Evolutionary conservation across 371 early-diverging fungal genomes (phyloP).

Genomic region (Mortierella sp.): DNA sequence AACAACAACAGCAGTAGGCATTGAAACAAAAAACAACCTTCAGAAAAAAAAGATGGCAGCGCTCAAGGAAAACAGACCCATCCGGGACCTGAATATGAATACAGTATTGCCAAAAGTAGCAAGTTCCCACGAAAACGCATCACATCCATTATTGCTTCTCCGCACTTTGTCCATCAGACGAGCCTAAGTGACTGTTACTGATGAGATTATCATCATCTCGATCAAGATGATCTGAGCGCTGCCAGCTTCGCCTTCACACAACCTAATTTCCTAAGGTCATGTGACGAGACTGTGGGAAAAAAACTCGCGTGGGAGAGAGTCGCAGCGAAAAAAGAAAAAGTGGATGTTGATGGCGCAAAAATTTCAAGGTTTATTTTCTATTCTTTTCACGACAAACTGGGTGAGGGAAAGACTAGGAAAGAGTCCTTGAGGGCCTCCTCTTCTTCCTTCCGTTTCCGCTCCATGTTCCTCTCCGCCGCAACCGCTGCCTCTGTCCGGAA

Average conservation of each 20-base stretch:
- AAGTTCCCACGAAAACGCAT: slow-evolving; percentile 8
- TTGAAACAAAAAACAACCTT: no score
- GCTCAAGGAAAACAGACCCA: background rate
- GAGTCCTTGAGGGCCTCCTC: slow-evolving; percentile 39
- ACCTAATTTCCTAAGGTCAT: background rate
- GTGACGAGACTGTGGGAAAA: background rate
- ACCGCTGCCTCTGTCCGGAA: slow-evolving; percentile 46
- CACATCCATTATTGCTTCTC: background rate
- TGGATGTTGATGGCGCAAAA: background rate
- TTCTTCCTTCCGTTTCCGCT: slow-evolving; percentile 27
- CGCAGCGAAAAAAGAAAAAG: background rate
- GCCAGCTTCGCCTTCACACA: background rate
- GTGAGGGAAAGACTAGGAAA: slow-evolving; percentile 40
- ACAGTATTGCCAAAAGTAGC: background rate
- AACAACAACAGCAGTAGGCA: no score
- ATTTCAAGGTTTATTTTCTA: background rate
- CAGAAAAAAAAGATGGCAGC: background rate
- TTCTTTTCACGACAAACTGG: slow-evolving; percentile 15
- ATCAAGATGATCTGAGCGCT: slow-evolving; percentile 1
- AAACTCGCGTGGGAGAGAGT: background rate
- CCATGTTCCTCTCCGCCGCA: slow-evolving; percentile 37
- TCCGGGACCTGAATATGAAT: background rate
- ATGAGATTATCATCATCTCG: background rate
- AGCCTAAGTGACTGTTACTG: background rate
- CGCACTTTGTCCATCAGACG: slow-evolving; percentile 5